Evolutionary conservation across 495 filamentous ascomycete species (phyloP).

Genomic region (Xylaria nigripes): DNA sequence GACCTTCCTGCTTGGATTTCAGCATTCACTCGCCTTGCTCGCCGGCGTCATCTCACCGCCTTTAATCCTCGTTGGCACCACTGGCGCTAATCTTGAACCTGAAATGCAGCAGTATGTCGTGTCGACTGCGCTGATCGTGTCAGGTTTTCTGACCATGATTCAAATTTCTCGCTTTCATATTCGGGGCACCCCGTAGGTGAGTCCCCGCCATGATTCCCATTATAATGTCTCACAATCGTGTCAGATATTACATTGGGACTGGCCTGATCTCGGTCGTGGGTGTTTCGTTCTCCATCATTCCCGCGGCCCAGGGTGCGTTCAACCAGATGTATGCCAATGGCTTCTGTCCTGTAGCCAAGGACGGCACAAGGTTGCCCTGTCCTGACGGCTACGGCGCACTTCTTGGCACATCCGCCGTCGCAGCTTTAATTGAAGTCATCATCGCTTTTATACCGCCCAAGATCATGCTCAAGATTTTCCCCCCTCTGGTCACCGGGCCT

Average conservation of each 20-base stretch:
- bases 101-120: constrained; percentile 67
- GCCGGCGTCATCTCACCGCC: constrained; percentile 65
- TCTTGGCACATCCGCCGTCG: constrained; percentile 61
- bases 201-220: too few species aligned
- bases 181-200: constrained; percentile 56
- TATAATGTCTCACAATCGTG: too few species aligned
- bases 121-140: constrained; percentile 81
- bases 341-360: constrained; percentile 54
- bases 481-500: constrained; percentile 80
- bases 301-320: constrained; percentile 70
- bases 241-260: constrained; percentile 68
- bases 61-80: constrained; percentile 60
- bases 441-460: constrained; percentile 65
- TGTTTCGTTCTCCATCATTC: constrained; percentile 80
- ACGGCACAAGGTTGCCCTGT: constrained; percentile 65
- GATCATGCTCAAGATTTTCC: constrained; percentile 70
- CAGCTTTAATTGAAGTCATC: constrained; percentile 67
- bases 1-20: constrained; percentile 49
- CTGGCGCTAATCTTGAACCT: constrained; percentile 55
- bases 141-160: constrained; percentile 66
- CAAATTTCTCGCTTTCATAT: constrained; percentile 86
- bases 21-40: constrained; percentile 46
- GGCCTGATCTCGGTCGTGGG: constrained; percentile 88
- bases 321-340: constrained; percentile 81
- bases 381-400: constrained; percentile 81